Base-by-base conservation (phyloP, 257 asterid genomes). In the Lithospermum erythrorhizon region DNA sequence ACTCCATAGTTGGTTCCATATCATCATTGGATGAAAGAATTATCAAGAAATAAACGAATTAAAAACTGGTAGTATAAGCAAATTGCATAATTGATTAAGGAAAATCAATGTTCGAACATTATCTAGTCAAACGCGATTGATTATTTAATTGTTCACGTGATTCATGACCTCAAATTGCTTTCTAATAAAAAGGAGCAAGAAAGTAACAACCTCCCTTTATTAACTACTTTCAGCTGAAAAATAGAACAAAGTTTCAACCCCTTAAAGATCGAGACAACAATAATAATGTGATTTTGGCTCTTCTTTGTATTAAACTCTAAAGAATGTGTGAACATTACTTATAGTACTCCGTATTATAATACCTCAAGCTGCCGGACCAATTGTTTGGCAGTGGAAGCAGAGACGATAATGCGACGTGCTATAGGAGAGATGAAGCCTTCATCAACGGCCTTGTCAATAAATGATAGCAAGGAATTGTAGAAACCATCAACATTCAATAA, bases 401-500 rank as follows among this genome's bases (percentile, higher is more conserved):
- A 90, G 67, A 90, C 95, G 54, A 90, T 85, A 32, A 90, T 90
- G n/a, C 88, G 82, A 66, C 97, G 96, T 2, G 97, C 87, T 6
- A 70, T 85, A 1, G 96, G 95, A 22, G 97, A 87, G 61, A 90
- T 79, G 68, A 90, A 90, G 77, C 97, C 97, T 87, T 90, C 97
- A 73, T 90, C 97, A 56, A 90, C 95, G 70, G 96, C 97, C 81
- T 81, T 79, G 13, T 83, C 91, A 45, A 83, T 67, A 47, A 83
- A 84, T 37, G 77, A 79, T 76, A 81, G 57, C 62, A 87, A 72
- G 9, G 96, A 90, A 72, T 85, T 87, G 22, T 90, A 90, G 85
- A 66, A 90, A 13, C 96, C 97, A n/a, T 90, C 96, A 19, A 90
- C 97, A 55, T 90, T 90, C 84, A 90, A 73, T 52, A 90, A 82